A percentile compares a stretch with the other conserved stretches of the same genome.
phyloP scores from a whole-genome alignment of 176 grass and related monocot genomes.

The Ampelocalamus luodianensis region DNA sequence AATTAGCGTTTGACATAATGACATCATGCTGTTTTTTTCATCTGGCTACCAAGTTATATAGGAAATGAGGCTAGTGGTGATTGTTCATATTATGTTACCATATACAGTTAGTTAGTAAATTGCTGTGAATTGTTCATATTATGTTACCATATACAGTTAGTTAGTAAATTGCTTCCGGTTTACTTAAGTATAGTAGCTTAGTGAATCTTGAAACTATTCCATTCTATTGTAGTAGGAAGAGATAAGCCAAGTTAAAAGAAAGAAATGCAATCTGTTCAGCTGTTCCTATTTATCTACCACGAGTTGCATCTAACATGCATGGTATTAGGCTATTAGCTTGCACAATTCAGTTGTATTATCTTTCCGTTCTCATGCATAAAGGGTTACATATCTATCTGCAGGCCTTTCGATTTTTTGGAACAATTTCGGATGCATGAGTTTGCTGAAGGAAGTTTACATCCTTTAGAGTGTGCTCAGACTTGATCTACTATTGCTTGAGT shows the following conservation, averaged over 20 bases:
- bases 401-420: conserved; percentile 81
- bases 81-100: conserved; percentile 17
- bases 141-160: background rate
- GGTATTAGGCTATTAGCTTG: background rate
- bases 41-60: background rate
- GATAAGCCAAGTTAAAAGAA: background rate
- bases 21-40: background rate
- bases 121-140: conserved; percentile 18
- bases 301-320: conserved; percentile 15
- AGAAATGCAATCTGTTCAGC: background rate
- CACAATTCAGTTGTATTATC: background rate
- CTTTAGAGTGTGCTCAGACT: conserved; percentile 91
- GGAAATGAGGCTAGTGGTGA: conserved; percentile 11
- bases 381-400: conserved; percentile 35
- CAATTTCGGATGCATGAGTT: conserved; percentile 83
- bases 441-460: conserved; percentile 68
- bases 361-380: conserved; percentile 33
- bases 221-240: conserved; percentile 3
- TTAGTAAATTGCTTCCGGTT: background rate
- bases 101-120: conserved; percentile 3
- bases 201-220: conserved; percentile 14
- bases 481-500: conserved; percentile 45
- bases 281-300: conserved; percentile 18
- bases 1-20: background rate
- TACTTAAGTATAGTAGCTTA: background rate